phyloP scores from a whole-genome alignment of 495 filamentous ascomycete genomes.

The Tuber aestivum region DNA sequence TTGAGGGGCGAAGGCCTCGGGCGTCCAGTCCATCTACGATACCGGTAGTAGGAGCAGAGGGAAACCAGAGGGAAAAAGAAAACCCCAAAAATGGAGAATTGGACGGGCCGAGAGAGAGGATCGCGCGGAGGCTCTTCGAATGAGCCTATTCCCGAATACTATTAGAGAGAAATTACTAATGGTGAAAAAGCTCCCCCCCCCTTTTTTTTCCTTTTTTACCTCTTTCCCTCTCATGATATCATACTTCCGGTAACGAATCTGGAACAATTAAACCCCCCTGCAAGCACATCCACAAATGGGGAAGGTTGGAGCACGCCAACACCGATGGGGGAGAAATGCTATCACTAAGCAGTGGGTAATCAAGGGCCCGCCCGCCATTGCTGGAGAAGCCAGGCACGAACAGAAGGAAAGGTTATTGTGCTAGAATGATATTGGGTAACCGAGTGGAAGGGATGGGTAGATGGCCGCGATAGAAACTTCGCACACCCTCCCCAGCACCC shows the following conservation, averaged over 20 bases:
- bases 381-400: slow-evolving; percentile 1
- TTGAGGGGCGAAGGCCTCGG: not conserved
- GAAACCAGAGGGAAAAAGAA: not conserved
- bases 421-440: not conserved
- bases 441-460: not conserved
- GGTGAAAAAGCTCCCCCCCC: not conserved
- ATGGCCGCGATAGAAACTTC: not conserved
- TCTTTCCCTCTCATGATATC: not conserved
- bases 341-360: slow-evolving; percentile 26
- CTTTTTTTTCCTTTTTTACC: not conserved
- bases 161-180: not conserved
- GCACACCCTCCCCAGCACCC: not conserved
- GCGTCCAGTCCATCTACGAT: not conserved
- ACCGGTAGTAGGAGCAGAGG: not conserved
- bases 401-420: not conserved
- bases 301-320: not conserved
- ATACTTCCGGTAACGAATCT: not conserved
- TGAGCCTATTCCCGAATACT: not conserved
- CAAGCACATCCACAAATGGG: slow-evolving; percentile 14
- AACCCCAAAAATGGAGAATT: not conserved
- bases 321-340: not conserved
- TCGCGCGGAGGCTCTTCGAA: not conserved
- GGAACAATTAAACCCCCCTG: slow-evolving; percentile 17
- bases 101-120: not conserved
- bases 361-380: slow-evolving; percentile 9